Evolutionary conservation across 163 green algal genomes (phyloP).

Genomic region (Volvox carteri): DNA sequence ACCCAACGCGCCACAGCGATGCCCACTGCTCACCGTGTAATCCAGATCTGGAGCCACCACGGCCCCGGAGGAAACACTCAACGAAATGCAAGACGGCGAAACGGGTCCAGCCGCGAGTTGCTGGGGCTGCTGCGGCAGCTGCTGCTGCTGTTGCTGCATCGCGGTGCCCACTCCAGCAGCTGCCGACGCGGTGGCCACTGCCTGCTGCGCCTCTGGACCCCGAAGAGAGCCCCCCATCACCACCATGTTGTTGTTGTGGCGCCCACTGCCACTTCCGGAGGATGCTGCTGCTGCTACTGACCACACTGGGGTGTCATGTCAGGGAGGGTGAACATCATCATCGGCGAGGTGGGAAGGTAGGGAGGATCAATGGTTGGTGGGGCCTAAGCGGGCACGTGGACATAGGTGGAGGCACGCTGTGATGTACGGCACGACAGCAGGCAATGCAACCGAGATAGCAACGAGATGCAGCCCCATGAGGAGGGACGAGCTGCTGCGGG

Average conservation of each 20-base stretch:
- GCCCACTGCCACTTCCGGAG: not conserved
- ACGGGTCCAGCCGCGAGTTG: not conserved
- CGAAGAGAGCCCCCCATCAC: not conserved
- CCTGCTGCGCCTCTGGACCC: conserved; percentile 17
- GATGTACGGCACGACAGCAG: no score
- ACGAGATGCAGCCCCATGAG: no score
- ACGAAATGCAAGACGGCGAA: not conserved
- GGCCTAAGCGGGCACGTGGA: no score
- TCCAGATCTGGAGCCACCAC: conserved; percentile 46
- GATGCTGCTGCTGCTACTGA: conserved; percentile 11
- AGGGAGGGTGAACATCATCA: no score
- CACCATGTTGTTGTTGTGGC: not conserved
- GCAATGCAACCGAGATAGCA: no score
- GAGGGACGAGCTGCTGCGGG: no score
- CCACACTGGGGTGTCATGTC: no score
- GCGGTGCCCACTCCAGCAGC: not conserved
- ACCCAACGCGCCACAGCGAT: not conserved
- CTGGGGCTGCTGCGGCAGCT: not conserved
- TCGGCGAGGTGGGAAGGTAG: no score
- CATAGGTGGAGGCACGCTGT: no score
- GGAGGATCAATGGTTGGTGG: no score
- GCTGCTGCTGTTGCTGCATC: not conserved
- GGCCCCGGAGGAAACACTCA: conserved; percentile 16
- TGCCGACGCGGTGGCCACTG: not conserved
- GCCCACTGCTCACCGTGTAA: conserved; percentile 37